Evolutionary conservation across 2,329 filamentous ascomycete species (phyloP).

Genomic region (Cryphonectria japonica): DNA sequence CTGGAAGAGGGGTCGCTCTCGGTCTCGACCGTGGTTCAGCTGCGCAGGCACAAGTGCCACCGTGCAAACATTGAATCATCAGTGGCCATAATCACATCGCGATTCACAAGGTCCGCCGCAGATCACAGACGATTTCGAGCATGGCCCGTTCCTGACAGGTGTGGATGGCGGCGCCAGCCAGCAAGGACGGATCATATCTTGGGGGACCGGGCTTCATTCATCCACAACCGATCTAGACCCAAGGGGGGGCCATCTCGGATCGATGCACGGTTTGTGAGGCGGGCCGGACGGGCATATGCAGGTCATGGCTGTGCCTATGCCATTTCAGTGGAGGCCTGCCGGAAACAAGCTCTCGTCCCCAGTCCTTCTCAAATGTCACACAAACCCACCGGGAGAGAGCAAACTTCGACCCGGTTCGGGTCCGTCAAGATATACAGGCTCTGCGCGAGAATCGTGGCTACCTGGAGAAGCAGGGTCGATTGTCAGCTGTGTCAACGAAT

Average conservation of each 20-base stretch:
- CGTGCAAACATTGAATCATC: neutral
- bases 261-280: constrained; percentile 14
- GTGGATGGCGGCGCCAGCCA: neutral
- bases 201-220: neutral
- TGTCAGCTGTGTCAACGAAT: constrained; percentile 9
- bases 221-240: constrained; percentile 2
- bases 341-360: constrained; percentile 10
- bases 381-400: neutral
- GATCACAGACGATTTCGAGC: neutral
- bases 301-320: constrained; percentile 23
- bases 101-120: neutral
- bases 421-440: neutral
- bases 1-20: constrained; percentile 5
- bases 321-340: constrained; percentile 16
- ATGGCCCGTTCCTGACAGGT: constrained; percentile 7
- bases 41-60: constrained; percentile 3
- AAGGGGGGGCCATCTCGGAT: neutral
- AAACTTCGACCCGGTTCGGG: neutral
- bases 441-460: neutral
- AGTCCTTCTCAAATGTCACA: constrained; percentile 16
- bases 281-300: constrained; percentile 6
- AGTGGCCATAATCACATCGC: neutral
- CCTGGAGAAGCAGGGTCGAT: neutral
- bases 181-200: constrained; percentile 2
- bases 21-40: neutral